Base-by-base conservation (phyloP, 2,329 filamentous ascomycete genomes). In the Ciborinia camelliae region DNA sequence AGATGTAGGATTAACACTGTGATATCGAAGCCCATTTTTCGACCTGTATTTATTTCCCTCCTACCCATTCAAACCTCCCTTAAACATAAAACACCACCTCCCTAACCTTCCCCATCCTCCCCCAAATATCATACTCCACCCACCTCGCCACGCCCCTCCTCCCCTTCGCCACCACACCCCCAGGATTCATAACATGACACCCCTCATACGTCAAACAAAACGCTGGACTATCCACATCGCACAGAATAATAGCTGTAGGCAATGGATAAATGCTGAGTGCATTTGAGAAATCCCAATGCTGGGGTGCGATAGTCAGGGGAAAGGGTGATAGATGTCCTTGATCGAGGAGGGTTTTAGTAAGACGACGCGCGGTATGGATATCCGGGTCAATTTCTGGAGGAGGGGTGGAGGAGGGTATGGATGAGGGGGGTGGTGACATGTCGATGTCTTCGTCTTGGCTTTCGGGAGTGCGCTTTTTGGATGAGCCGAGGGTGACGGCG, bases 131-230 rank as follows among this genome's bases (percentile, higher is more conserved):
- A 79, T 94, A 98, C 79, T 98, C 95, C 1, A 94, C 82, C 94
- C 95, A 98, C 68, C 88, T 83, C 7, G 87, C 90, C 8, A 88
- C 85, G 4, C 87, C 86, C 68, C 86, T 84, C 62, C 87, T 82
- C 0, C 88, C 89, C 0, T 85, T 80, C 0, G 91, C 87, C 30
- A 96, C 82, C 58, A 99, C 77, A 57, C 84, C 82, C 7, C 92
- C 92, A 0, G 95, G 93, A 75, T 99, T 99, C 84, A 99, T 88
- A 41, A 97, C 93, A 78, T 95, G 91, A 74, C 95, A 98, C 0
- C 93, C 94, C 77, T 97, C 94, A 74, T 98, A 98, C 18, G 91
- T 96, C 69, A 97, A 81, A 62, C 89, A 90, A 73, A 97, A 99
- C 0, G 92, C 84, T 18, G 90, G 88, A 12, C 89, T 88, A 50